phyloP scores from a whole-genome alignment of 495 filamentous ascomycete genomes.

The Penicillium robsamsonii region DNA sequence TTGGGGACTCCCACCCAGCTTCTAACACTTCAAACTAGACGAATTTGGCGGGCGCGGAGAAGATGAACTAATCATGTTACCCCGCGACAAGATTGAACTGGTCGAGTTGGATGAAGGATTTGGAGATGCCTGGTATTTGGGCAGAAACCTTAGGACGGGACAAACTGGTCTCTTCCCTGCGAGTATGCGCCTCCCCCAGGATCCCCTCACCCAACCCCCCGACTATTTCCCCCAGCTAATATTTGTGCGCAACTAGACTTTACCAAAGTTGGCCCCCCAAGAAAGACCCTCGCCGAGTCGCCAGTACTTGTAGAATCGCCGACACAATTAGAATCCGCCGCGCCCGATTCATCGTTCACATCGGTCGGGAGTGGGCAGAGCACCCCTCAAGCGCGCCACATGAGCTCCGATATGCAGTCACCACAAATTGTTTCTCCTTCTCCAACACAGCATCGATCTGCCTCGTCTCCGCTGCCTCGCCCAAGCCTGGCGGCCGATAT shows the following conservation, averaged over 20 bases:
- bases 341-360: slow-evolving; percentile 24
- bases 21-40: slow-evolving; percentile 43
- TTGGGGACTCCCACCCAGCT: neutral
- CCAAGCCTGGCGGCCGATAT: slow-evolving; percentile 42
- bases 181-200: slow-evolving; percentile 53
- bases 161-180: slow-evolving; percentile 86
- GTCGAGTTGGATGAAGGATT: slow-evolving; percentile 97
- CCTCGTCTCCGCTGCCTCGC: slow-evolving; percentile 43
- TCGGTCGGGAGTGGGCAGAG: slow-evolving; percentile 37
- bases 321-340: slow-evolving; percentile 21
- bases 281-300: slow-evolving; percentile 20
- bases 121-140: slow-evolving; percentile 96
- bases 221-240: neutral
- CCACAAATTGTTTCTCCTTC: slow-evolving; percentile 25
- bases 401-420: slow-evolving; percentile 33
- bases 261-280: slow-evolving; percentile 7
- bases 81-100: slow-evolving; percentile 86
- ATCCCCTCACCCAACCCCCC: neutral
- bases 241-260: slow-evolving; percentile 19
- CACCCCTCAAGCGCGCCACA: slow-evolving; percentile 49
- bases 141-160: slow-evolving; percentile 70
- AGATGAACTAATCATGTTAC: slow-evolving; percentile 85
- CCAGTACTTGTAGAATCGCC: slow-evolving; percentile 27
- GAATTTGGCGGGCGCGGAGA: slow-evolving; percentile 86
- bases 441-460: slow-evolving; percentile 38